Conservation (phyloP, 2,329 filamentous ascomycete genomes). For the Cercospora sesami region DNA sequence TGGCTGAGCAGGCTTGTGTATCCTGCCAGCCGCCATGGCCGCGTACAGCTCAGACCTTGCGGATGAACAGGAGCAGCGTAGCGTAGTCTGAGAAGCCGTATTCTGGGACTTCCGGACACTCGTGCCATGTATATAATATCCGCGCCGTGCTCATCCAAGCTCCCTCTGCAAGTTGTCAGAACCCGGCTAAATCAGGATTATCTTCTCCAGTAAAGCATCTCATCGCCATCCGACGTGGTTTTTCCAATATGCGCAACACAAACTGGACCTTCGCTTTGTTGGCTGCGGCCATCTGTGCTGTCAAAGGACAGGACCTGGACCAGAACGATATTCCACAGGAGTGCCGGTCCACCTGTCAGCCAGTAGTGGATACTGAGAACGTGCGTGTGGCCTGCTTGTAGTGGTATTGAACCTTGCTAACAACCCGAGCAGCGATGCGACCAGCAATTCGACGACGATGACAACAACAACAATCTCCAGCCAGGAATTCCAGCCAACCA, state of each 20-base stretch:
- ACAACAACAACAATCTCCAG: conserved; percentile 9
- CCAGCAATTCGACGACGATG: conserved; percentile 18
- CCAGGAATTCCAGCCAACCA: background rate
- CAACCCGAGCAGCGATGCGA: conserved; percentile 14
- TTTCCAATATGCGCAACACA: conserved; percentile 17
- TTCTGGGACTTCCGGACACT: background rate
- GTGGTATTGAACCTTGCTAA: background rate
- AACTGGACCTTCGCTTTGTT: conserved; percentile 15
- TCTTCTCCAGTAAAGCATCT: background rate
- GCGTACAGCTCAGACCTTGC: conserved; percentile 9
- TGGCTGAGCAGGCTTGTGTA: conserved; percentile 20
- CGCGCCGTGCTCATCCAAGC: background rate
- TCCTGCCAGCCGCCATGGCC: conserved; percentile 6
- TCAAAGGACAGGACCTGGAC: conserved; percentile 17
- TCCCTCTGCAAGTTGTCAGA: background rate
- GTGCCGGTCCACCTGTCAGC: conserved; percentile 16
- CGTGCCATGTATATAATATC: background rate
- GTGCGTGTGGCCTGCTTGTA: background rate
- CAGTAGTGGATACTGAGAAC: conserved; percentile 15
- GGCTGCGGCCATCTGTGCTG: conserved; percentile 19
- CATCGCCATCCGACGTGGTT: background rate
- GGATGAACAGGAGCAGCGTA: background rate
- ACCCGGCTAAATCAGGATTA: background rate
- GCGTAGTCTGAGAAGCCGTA: background rate
- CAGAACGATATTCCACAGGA: conserved; percentile 18